These are phyloP conservation scores for Aquilaria sinensis DNA, from an alignment of 345 rosid species.

Conservation along the genomic window DNA sequence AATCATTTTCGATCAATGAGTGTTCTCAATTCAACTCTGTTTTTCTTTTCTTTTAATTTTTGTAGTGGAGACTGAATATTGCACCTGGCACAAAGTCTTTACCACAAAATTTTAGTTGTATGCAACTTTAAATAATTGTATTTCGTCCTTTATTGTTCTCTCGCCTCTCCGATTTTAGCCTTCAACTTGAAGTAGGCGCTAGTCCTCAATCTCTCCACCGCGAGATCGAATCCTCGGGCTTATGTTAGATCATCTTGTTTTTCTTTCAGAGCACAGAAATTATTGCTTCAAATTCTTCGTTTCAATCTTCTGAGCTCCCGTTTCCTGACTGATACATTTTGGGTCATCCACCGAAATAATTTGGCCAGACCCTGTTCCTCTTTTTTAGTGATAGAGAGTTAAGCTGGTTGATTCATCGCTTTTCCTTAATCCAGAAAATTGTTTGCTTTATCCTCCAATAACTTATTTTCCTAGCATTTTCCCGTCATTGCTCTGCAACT, in stretches of 20 bases:
- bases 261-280: neutral
- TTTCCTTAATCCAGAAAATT: slow-evolving; percentile 8
- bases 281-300: slow-evolving; percentile 20
- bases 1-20: too few species aligned
- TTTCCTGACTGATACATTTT: slow-evolving; percentile 25
- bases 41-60: too few species aligned
- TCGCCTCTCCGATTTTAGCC: slow-evolving; percentile 5
- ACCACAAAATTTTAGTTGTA: too few species aligned
- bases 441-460: slow-evolving; percentile 7
- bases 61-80: too few species aligned
- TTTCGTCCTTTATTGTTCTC: neutral
- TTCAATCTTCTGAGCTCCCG: slow-evolving; percentile 22
- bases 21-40: too few species aligned
- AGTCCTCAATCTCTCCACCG: neutral
- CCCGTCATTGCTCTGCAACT: slow-evolving; percentile 7
- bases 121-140: neutral
- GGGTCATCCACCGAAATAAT: slow-evolving; percentile 19
- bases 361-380: slow-evolving; percentile 16
- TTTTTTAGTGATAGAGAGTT: neutral
- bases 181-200: slow-evolving; percentile 10
- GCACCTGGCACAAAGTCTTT: neutral
- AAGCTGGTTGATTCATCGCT: neutral
- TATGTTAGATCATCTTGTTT: neutral
- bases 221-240: slow-evolving; percentile 14
- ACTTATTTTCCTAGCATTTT: slow-evolving; percentile 4